Evolutionary conservation across 495 filamentous ascomycete genomes (phyloP).

Genomic region (Apodospora peruviana): DNA sequence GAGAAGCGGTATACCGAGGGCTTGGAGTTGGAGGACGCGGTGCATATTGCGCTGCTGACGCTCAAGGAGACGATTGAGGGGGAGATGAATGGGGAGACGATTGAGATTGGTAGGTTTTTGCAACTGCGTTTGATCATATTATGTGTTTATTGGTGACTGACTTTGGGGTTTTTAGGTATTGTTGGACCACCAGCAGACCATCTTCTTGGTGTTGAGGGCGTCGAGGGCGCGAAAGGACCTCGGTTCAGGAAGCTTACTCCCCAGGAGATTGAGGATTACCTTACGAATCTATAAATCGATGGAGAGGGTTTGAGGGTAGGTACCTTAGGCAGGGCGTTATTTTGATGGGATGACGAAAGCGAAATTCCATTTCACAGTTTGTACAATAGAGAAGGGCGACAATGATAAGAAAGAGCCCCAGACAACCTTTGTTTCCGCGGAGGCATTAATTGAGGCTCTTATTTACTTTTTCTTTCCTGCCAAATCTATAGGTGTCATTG

Average conservation of each 20-base stretch:
- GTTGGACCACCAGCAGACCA: constrained; percentile 92
- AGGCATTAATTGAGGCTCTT: too few relatives aligned
- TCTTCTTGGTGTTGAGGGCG: constrained; percentile 86
- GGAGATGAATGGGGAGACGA: constrained; percentile 98
- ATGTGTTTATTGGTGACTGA: constrained; percentile 28
- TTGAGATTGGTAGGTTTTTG: constrained; percentile 79
- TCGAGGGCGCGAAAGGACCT: constrained; percentile 82
- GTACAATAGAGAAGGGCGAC: too few relatives aligned
- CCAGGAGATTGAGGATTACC: constrained; percentile 97
- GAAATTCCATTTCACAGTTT: too few relatives aligned
- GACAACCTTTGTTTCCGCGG: too few relatives aligned
- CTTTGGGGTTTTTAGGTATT: constrained; percentile 56
- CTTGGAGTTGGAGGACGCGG: constrained; percentile 94
- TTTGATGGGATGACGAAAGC: too few relatives aligned
- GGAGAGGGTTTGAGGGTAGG: constrained; percentile 10
- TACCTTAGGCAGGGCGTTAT: too few relatives aligned
- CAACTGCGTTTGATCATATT: not conserved
- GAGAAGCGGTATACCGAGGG: constrained; percentile 98
- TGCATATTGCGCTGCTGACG: constrained; percentile 95
- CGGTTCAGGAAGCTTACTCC: constrained; percentile 94
- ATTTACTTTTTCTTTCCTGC: too few relatives aligned
- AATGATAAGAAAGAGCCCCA: too few relatives aligned
- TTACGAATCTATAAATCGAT: constrained; percentile 80
- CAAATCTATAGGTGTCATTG: constrained; percentile 5
- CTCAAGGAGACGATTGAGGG: constrained; percentile 99